phyloP scores from a whole-genome alignment of 75 land plant genomes.

The Azolla pinnata region DNA sequence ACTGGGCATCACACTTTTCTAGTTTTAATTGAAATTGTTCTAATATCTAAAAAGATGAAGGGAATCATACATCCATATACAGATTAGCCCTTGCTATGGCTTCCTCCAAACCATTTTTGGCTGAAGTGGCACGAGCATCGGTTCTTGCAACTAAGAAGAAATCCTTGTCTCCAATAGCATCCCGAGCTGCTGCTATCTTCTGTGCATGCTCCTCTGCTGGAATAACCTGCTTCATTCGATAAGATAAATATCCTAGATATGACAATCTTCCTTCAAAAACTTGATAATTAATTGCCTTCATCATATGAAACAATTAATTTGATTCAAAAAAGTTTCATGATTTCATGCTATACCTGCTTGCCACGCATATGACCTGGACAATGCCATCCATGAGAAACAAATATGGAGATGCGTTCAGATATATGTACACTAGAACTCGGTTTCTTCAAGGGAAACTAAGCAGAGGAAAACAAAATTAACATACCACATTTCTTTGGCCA shows the following conservation, averaged over 20 bases:
- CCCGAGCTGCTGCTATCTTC: constrained; percentile 34
- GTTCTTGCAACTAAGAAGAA: constrained; percentile 38
- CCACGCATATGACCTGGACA: constrained; percentile 47
- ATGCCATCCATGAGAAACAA: too few species aligned
- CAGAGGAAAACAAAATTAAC: background rate
- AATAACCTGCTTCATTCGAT: constrained; percentile 28
- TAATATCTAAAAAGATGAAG: background rate
- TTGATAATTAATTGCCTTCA: background rate
- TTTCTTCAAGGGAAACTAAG: background rate
- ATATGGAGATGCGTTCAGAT: too few species aligned
- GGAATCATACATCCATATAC: constrained; percentile 30
- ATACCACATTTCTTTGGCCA: constrained; percentile 46
- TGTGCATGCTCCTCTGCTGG: constrained; percentile 39
- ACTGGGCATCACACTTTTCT: too few species aligned
- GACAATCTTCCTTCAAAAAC: background rate
- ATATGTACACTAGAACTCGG: background rate
- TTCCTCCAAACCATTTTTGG: constrained; percentile 25
- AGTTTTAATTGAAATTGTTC: background rate
- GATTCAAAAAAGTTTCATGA: background rate
- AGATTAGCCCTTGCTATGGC: constrained; percentile 37
- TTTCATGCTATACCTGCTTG: constrained; percentile 28
- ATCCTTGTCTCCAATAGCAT: constrained; percentile 33
- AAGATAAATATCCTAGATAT: background rate
- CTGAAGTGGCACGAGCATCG: constrained; percentile 38
- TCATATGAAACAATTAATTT: background rate